phyloP scores from a whole-genome alignment of 805 yeast genomes.

The Zygotorulaspora chibaensis region DNA sequence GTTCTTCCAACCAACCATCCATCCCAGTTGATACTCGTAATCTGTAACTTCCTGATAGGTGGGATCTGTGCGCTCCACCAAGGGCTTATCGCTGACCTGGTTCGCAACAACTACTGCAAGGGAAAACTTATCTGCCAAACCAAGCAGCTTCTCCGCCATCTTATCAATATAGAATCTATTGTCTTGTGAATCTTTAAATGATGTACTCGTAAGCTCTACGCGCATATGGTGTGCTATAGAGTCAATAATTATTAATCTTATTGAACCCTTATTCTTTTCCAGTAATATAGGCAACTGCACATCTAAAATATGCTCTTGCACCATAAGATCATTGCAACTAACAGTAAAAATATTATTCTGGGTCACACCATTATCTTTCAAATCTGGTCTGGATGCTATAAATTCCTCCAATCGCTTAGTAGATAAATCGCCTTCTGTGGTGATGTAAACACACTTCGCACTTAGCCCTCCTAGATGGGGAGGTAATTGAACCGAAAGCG shows the following conservation, averaged over 20 bases:
- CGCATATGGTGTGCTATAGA: slow-evolving; percentile 80
- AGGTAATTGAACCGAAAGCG: slow-evolving; percentile 54
- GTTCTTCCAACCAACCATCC: slow-evolving; percentile 72
- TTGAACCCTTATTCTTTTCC: slow-evolving; percentile 33
- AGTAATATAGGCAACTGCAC: slow-evolving; percentile 65
- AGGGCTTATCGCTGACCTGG: slow-evolving; percentile 65
- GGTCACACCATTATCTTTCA: slow-evolving; percentile 38
- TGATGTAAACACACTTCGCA: slow-evolving; percentile 58
- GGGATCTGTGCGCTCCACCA: slow-evolving; percentile 15
- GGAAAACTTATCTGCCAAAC: slow-evolving; percentile 43
- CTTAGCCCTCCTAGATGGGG: slow-evolving; percentile 45
- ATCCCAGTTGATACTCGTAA: slow-evolving; percentile 64
- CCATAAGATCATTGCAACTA: slow-evolving; percentile 62
- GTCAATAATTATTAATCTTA: slow-evolving; percentile 67
- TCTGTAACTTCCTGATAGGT: slow-evolving; percentile 27
- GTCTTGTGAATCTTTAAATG: slow-evolving; percentile 36
- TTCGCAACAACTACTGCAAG: slow-evolving; percentile 70
- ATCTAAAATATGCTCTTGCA: slow-evolving; percentile 65
- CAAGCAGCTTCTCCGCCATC: slow-evolving; percentile 45
- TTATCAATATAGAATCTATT: slow-evolving; percentile 42
- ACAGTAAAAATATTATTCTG: slow-evolving; percentile 45
- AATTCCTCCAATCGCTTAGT: slow-evolving; percentile 59
- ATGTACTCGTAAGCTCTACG: slow-evolving; percentile 47
- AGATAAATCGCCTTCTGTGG: slow-evolving; percentile 73
- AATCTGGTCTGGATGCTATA: slow-evolving; percentile 31